Conservation (phyloP, 1,139 yeast species). For the Candida glucosophila region DNA sequence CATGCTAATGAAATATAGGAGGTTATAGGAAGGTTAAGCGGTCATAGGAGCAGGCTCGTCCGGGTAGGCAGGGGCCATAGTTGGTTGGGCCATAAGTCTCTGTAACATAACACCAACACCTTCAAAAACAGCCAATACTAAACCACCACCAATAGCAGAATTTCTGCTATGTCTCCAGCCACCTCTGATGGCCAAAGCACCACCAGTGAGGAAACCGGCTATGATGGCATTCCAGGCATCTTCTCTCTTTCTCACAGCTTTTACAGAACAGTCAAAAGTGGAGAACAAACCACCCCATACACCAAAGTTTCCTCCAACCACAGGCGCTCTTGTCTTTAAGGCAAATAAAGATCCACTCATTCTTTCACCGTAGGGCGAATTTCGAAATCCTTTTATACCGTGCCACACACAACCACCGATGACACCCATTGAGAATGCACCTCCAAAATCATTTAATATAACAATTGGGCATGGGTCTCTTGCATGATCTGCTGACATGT, state of each 20-base stretch:
- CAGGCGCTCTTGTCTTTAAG: slow-evolving; percentile 94
- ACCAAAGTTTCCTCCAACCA: slow-evolving; percentile 97
- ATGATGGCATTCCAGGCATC: slow-evolving; percentile 98
- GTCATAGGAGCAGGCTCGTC: slow-evolving; percentile 40
- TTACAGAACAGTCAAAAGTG: slow-evolving; percentile 90
- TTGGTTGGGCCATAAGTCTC: slow-evolving; percentile 84
- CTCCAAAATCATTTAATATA: slow-evolving; percentile 93
- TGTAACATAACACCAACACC: slow-evolving; percentile 98
- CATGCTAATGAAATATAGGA: slow-evolving; percentile 1
- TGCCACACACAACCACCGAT: slow-evolving; percentile 99
- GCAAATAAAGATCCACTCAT: slow-evolving; percentile 84
- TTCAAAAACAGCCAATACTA: slow-evolving; percentile 91
- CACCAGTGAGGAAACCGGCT: slow-evolving; percentile 98
- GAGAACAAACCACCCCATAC: slow-evolving; percentile 99
- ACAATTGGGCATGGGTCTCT: slow-evolving; percentile 99
- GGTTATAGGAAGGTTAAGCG: slow-evolving; percentile 19
- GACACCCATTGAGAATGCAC: slow-evolving; percentile 97
- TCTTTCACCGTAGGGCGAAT: slow-evolving; percentile 95
- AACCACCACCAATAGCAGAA: slow-evolving; percentile 96
- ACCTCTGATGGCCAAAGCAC: slow-evolving; percentile 95
- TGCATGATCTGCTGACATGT: slow-evolving; percentile 85
- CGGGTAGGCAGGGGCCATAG: slow-evolving; percentile 70
- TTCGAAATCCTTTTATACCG: slow-evolving; percentile 96
- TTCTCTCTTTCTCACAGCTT: slow-evolving; percentile 93
- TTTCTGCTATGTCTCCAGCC: slow-evolving; percentile 97